These are phyloP conservation scores for Lactarius psammicola DNA, from an alignment of 768 basidiomycete genomes.

Conservation along the genomic window DNA sequence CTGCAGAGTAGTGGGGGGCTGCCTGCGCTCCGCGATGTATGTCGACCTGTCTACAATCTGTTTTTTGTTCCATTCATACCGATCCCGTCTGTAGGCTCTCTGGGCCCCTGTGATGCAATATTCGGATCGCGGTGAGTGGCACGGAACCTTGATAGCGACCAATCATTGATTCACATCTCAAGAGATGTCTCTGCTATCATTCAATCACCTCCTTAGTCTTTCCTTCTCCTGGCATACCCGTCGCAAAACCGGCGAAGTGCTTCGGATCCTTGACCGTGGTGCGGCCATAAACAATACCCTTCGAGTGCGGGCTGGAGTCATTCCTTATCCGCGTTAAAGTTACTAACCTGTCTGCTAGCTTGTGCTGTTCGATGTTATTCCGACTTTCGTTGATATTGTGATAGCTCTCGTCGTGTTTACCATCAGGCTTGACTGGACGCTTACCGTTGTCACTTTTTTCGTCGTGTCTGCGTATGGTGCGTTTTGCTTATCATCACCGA, in stretches of 20 bases:
- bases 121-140: slow-evolving; percentile 61
- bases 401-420: slow-evolving; percentile 70
- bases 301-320: slow-evolving; percentile 42
- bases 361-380: slow-evolving; percentile 79
- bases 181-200: slow-evolving; percentile 87
- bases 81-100: slow-evolving; percentile 46
- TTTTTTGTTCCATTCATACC: neutral
- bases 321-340: neutral
- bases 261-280: slow-evolving; percentile 79
- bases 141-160: neutral
- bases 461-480: slow-evolving; percentile 74
- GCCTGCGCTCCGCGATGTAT: slow-evolving; percentile 52
- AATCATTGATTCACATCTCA: slow-evolving; percentile 17
- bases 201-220: slow-evolving; percentile 83
- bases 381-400: slow-evolving; percentile 77
- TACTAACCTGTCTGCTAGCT: slow-evolving; percentile 44
- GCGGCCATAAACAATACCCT: slow-evolving; percentile 83
- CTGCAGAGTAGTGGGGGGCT: slow-evolving; percentile 77
- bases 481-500: slow-evolving; percentile 24
- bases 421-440: slow-evolving; percentile 60
- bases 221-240: slow-evolving; percentile 82
- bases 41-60: slow-evolving; percentile 14
- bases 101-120: slow-evolving; percentile 92
- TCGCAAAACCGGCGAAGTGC: slow-evolving; percentile 81
- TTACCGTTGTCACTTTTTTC: slow-evolving; percentile 63